A percentile compares a stretch with the other conserved stretches of the same genome.
phyloP scores from a whole-genome alignment of 2,329 filamentous ascomycete genomes.

The Ilyonectria mors-panacis region DNA sequence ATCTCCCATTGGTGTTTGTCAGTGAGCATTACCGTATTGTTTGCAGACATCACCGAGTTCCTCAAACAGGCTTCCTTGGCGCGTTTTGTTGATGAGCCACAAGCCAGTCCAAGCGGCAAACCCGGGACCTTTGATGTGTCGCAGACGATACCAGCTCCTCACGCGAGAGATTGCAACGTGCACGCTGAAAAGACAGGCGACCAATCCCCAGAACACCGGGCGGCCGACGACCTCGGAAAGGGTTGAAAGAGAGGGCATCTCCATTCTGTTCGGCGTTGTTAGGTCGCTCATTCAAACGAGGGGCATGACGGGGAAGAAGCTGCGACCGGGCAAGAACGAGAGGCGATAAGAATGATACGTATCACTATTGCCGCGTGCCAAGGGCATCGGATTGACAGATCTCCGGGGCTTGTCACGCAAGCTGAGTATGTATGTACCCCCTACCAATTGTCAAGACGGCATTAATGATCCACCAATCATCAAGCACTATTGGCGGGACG shows the following conservation, averaged over 20 bases:
- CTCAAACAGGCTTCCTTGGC: conserved; percentile 1
- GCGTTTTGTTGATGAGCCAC: conserved; percentile 23
- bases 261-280: background rate
- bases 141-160: conserved; percentile 10
- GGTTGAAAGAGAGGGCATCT: background rate
- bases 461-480: too few species aligned
- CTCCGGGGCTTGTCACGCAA: too few species aligned
- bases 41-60: conserved; percentile 22
- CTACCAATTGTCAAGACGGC: too few species aligned
- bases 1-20: background rate
- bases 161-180: background rate
- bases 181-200: background rate
- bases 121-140: conserved; percentile 19
- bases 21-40: conserved; percentile 9
- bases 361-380: too few species aligned
- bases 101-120: conserved; percentile 22
- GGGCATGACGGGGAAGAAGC: too few species aligned
- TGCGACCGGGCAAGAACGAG: too few species aligned
- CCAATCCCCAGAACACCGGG: background rate
- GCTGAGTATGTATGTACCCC: too few species aligned
- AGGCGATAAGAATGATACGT: too few species aligned
- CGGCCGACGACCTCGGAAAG: background rate
- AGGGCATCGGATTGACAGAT: too few species aligned
- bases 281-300: too few species aligned
- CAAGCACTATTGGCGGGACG: too few species aligned